Base-by-base conservation (phyloP, 257 asterid genomes). In the Solanum clarkiae region DNA sequence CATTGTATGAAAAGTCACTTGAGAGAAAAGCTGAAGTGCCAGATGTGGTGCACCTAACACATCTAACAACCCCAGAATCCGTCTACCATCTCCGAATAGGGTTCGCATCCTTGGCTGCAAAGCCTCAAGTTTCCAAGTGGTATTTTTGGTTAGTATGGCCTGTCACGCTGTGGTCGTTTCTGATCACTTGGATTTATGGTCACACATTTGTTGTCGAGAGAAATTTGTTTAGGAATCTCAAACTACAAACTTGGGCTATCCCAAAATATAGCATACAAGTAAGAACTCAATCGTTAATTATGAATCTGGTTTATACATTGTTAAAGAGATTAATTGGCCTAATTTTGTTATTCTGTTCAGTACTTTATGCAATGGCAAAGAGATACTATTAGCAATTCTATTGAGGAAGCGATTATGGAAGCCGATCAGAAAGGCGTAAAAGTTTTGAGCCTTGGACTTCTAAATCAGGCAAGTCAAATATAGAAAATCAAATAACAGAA, bases 191-290 rank as follows among this genome's bases (percentile, higher is more conserved):
- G 65, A 69, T 88, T 17, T 82, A 68, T 53, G 87, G 86, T 14
- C 84, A 80, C 18, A 83, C 92, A 8, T 88, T 90, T 63, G 70
- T 83, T 18, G 45, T 86, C 1, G 92, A 90, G 86, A 88, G 90
- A 40, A 90, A 90, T 72, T 68, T 87, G 36, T 81, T 88, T 22
- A 72, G 57, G 0, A 75, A 65, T 11, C 84, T 86, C 66, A 88
- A 86, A 60, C 32, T 88, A 68, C 90, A 90, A 24, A 81, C 87
- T 20, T 86, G 90, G 92, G 90, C 85, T 17, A 79, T 90, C 22
- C 92, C 89, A 1, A 88, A 84, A 44, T 96, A 91, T 86, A 87
- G 71, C 70, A 80, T 92, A 72, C 99, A 95, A 81, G 99, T 94
- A 89, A 85, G 68, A 5, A 24, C 49, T 6, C 80, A 47, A 47